Evolutionary conservation across 2,329 filamentous ascomycete species (phyloP), one percentile per base, ranked within the genome.

Genomic region (Penicillium sp.): DNA sequence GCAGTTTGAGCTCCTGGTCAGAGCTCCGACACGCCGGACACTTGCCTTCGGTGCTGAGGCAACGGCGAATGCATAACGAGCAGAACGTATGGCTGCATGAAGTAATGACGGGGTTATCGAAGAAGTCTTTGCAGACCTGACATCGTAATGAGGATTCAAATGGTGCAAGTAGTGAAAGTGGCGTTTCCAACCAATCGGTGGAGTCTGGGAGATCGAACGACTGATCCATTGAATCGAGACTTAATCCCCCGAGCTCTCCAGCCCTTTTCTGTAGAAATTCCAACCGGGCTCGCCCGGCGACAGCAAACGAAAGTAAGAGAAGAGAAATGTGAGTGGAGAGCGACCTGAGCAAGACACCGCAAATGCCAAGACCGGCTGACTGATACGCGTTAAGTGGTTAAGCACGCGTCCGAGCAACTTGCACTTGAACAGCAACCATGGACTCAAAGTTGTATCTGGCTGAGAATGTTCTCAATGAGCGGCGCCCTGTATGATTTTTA

Each of bases 91-190:
- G 94, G 52, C 86, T 89, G 77, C 94, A 99, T 1, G 90, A 89
- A 1, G 94, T 99, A 60, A 97, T 88, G 84, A 99, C 94, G 0
- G 94, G 94, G 49, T 92, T 96, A 59, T 86, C 86, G 78, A 90
- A 97, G 76, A 97, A 96, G 74, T 99, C 95, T 72, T 97, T 97
- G 84, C 94, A 99, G 58, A 99, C 89, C 74, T 97, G 90, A 76
- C 94, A 99, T 66, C 94, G 90, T 20, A 99, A 81, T 3, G 92
- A 86, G 58, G 89, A 86, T 69, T 99, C 94, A 60, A 99, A 68
- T 45, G 74, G 74, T 55, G 74, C 70, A 40, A 79, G 69, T 34
- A 71, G 62, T 14, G 71, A 69, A 53, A 81, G 72, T 42, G 78
- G 78, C 40, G 79, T 80, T 39, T 68, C 64, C 45, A 80, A 70